Conservation (phyloP, 495 filamentous ascomycete species). For the Massariosphaeria phaeospora region DNA sequence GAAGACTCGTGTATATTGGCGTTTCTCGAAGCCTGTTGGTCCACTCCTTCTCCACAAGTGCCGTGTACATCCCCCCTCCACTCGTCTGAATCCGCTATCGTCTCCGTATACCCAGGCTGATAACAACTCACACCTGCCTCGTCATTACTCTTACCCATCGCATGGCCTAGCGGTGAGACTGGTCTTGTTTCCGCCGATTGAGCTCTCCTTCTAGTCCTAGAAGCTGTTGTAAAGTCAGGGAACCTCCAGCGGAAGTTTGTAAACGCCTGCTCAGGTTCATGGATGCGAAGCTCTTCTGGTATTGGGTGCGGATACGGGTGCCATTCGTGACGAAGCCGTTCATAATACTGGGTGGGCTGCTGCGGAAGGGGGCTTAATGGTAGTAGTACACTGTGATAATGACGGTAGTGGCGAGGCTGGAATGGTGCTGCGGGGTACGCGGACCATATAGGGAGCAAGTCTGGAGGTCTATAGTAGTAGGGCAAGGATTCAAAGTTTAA, state of each 20-base stretch:
- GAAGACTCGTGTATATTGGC: background rate
- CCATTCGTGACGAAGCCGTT: background rate
- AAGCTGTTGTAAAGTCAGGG: background rate
- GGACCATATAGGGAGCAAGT: too few species aligned
- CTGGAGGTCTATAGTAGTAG: too few species aligned
- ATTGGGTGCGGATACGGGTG: background rate
- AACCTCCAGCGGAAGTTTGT: background rate
- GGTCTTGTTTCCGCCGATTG: background rate
- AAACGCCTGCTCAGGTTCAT: background rate
- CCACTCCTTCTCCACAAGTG: background rate
- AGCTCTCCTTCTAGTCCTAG: background rate
- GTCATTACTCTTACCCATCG: background rate
- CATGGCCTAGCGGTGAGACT: slow-evolving; percentile 4
- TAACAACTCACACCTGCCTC: background rate
- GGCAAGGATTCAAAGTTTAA: too few species aligned
- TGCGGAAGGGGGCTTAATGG: background rate
- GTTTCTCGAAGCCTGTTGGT: background rate
- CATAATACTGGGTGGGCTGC: background rate
- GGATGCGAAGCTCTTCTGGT: background rate
- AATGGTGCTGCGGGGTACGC: too few species aligned
- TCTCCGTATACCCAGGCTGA: slow-evolving; percentile 8
- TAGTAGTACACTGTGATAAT: too few species aligned
- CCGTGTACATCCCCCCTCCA: background rate
- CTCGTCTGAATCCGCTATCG: slow-evolving; percentile 6
- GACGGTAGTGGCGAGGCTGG: too few species aligned